Conservation (phyloP, 1,139 yeast species). For the Yamadazyma siamensis region DNA sequence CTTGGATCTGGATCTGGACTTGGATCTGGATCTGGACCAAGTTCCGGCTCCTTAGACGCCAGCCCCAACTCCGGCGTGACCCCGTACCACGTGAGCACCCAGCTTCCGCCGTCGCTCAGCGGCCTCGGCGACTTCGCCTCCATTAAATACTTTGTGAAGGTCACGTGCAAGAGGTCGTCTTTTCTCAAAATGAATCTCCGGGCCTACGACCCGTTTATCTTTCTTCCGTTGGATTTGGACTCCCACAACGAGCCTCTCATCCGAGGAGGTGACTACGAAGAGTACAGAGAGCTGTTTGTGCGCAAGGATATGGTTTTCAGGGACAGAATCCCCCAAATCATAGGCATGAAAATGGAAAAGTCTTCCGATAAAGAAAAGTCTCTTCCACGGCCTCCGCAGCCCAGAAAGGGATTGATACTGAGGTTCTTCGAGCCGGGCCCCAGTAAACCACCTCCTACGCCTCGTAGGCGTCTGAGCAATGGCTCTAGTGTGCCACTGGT, state of each 20-base stretch:
- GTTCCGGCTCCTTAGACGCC: neutral
- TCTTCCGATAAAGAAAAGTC: constrained; percentile 6
- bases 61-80: constrained; percentile 5
- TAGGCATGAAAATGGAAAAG: constrained; percentile 33
- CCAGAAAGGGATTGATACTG: constrained; percentile 20
- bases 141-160: constrained; percentile 54
- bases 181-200: constrained; percentile 50
- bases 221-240: constrained; percentile 48
- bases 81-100: constrained; percentile 37
- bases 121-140: constrained; percentile 46
- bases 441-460: constrained; percentile 3
- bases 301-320: constrained; percentile 38
- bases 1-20: too few species aligned
- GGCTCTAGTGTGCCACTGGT: constrained; percentile 20
- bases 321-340: constrained; percentile 42
- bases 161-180: constrained; percentile 55
- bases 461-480: constrained; percentile 2
- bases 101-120: constrained; percentile 54
- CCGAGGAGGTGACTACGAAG: constrained; percentile 23
- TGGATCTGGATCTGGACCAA: neutral
- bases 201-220: constrained; percentile 47
- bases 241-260: constrained; percentile 13
- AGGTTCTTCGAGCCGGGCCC: constrained; percentile 15
- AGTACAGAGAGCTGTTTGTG: constrained; percentile 37
- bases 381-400: constrained; percentile 19